phyloP scores from a whole-genome alignment of 129 eudicot genomes.

The Flaveria linearis region DNA sequence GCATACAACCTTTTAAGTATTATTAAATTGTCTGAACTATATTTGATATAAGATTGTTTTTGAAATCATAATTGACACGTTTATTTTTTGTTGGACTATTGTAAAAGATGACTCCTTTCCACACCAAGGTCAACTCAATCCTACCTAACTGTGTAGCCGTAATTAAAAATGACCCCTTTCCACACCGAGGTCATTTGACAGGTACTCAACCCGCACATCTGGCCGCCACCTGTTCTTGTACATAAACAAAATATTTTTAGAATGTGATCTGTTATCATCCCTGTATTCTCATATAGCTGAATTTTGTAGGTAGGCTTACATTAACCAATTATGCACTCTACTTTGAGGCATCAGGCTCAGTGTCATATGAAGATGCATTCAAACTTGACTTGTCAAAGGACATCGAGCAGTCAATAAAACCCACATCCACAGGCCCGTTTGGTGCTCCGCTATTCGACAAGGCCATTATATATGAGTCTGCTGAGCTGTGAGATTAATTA shows the following conservation, averaged over 20 bases:
- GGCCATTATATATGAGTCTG: conserved; percentile 69
- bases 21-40: background rate
- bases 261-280: conserved; percentile 5
- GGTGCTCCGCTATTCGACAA: conserved; percentile 95
- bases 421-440: conserved; percentile 84
- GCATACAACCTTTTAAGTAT: background rate
- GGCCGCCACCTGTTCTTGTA: background rate
- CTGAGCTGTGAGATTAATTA: conserved; percentile 64
- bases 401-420: conserved; percentile 58
- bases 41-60: background rate
- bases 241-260: conserved; percentile 1
- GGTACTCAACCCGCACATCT: background rate
- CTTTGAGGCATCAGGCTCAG: conserved; percentile 80
- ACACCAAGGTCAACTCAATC: background rate
- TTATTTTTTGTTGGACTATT: background rate
- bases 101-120: background rate
- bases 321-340: conserved; percentile 87
- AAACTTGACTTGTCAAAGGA: conserved; percentile 78
- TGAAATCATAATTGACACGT: background rate
- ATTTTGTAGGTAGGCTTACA: conserved; percentile 74
- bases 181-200: background rate
- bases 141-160: background rate
- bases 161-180: background rate
- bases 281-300: conserved; percentile 16
- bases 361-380: conserved; percentile 67